A percentile compares a stretch with the other conserved stretches of the same genome.
These are phyloP conservation scores for Mortierella sp. DNA, from an alignment of 371 early-diverging fungal genomes.

Conservation along the genomic window DNA sequence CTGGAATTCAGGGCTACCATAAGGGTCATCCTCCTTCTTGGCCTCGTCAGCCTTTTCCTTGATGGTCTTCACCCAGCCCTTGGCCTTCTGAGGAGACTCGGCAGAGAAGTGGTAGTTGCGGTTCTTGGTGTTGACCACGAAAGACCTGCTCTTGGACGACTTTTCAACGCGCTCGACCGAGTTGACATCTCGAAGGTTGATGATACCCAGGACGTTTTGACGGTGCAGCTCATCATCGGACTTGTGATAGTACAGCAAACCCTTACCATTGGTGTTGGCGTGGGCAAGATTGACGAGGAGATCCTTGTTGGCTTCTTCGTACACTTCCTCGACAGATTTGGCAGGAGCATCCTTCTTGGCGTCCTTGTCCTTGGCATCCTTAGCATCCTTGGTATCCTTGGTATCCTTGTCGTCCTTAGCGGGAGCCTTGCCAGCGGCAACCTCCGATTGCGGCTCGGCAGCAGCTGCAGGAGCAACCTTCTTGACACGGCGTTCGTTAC, in stretches of 20 bases:
- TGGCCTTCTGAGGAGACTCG: constrained; percentile 52
- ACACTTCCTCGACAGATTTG: constrained; percentile 48
- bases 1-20: constrained; percentile 41
- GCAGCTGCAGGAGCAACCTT: constrained; percentile 20
- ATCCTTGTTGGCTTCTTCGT: constrained; percentile 52
- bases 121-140: constrained; percentile 55
- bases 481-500: constrained; percentile 54
- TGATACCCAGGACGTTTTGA: constrained; percentile 54
- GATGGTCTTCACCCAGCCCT: constrained; percentile 56
- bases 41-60: constrained; percentile 42
- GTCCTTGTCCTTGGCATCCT: background rate
- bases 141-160: constrained; percentile 53
- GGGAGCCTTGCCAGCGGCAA: constrained; percentile 44
- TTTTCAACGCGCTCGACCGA: constrained; percentile 52
- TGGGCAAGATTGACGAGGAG: constrained; percentile 57
- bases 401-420: constrained; percentile 22
- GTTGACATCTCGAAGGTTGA: constrained; percentile 57
- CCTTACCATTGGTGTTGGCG: constrained; percentile 55
- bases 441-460: constrained; percentile 22
- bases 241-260: constrained; percentile 57
- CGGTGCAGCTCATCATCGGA: constrained; percentile 49
- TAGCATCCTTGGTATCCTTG: background rate
- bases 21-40: constrained; percentile 28
- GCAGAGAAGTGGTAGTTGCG: constrained; percentile 57
- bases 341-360: constrained; percentile 6